Conservation (phyloP, 352 stramenopile genomes). For the Peronospora destructor region DNA sequence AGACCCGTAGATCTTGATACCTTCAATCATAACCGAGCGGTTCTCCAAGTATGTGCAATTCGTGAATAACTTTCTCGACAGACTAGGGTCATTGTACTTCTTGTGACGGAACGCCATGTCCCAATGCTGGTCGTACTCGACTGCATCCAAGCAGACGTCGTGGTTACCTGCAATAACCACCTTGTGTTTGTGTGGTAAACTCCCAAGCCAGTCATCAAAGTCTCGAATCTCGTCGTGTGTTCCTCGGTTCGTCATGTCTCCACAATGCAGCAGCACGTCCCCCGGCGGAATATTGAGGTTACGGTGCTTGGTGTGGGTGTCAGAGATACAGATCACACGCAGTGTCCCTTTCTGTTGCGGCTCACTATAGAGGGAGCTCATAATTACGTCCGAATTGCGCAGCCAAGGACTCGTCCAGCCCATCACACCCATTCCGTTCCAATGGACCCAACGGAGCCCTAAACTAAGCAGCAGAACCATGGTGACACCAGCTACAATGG, state of each 20-base stretch:
- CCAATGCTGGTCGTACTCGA: constrained; percentile 65
- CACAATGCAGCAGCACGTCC: constrained; percentile 86
- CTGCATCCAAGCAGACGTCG: constrained; percentile 67
- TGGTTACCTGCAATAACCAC: constrained; percentile 81
- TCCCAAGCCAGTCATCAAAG: constrained; percentile 75
- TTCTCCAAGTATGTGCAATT: constrained; percentile 80
- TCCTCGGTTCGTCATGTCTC: constrained; percentile 84
- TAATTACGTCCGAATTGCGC: constrained; percentile 26
- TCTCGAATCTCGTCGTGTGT: constrained; percentile 60
- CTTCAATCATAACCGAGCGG: constrained; percentile 54
- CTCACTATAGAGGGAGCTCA: constrained; percentile 26
- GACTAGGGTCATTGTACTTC: constrained; percentile 56
- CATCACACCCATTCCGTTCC: constrained; percentile 52
- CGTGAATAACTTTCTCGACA: constrained; percentile 44
- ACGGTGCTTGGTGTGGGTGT: constrained; percentile 71
- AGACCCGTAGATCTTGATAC: constrained; percentile 71
- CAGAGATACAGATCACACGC: constrained; percentile 74
- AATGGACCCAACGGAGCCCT: constrained; percentile 48
- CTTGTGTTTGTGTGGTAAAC: constrained; percentile 69
- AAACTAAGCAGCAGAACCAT: constrained; percentile 19
- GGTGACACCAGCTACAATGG: constrained; percentile 9
- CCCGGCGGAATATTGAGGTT: constrained; percentile 59
- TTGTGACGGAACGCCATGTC: constrained; percentile 45
- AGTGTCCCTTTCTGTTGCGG: constrained; percentile 51
- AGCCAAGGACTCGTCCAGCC: constrained; percentile 45